Percentiles rank a stretch among this genome's conserved stretches.
phyloP scores from a whole-genome alignment of 495 filamentous ascomycete species.

The Lepidopterella palustris region DNA sequence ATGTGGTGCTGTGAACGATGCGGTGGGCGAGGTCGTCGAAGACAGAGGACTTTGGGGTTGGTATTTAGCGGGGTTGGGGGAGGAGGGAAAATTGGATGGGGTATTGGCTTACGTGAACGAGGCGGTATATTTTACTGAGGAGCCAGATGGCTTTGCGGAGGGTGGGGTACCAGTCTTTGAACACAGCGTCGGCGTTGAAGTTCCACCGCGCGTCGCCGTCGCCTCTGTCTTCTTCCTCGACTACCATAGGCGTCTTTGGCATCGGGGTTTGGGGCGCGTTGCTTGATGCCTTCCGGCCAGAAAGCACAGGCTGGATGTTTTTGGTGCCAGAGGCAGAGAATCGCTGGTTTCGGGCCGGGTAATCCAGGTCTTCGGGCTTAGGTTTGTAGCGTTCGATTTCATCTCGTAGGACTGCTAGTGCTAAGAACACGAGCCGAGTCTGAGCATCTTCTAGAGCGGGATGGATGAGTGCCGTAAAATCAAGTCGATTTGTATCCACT shows the following conservation, averaged over 20 bases:
- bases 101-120: constrained; percentile 59
- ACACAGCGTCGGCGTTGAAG: constrained; percentile 33
- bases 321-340: constrained; percentile 44
- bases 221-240: constrained; percentile 42
- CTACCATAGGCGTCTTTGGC: constrained; percentile 47
- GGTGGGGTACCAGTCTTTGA: constrained; percentile 61
- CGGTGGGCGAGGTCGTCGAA: constrained; percentile 74
- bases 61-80: constrained; percentile 3
- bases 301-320: constrained; percentile 36
- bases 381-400: constrained; percentile 67
- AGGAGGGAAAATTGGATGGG: constrained; percentile 8
- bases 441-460: constrained; percentile 68
- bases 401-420: constrained; percentile 59
- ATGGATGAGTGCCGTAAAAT: constrained; percentile 61
- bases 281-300: constrained; percentile 37
- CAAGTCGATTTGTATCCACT: constrained; percentile 49
- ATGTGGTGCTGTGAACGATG: constrained; percentile 66
- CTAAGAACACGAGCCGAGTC: constrained; percentile 65
- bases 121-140: constrained; percentile 74
- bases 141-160: constrained; percentile 75
- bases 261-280: constrained; percentile 41
- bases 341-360: constrained; percentile 46
- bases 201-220: constrained; percentile 24
- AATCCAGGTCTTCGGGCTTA: constrained; percentile 62
- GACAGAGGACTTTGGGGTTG: constrained; percentile 50